These are phyloP conservation scores for Aspergillus avenaceus DNA, from an alignment of 495 filamentous ascomycete species.

Conservation along the genomic window DNA sequence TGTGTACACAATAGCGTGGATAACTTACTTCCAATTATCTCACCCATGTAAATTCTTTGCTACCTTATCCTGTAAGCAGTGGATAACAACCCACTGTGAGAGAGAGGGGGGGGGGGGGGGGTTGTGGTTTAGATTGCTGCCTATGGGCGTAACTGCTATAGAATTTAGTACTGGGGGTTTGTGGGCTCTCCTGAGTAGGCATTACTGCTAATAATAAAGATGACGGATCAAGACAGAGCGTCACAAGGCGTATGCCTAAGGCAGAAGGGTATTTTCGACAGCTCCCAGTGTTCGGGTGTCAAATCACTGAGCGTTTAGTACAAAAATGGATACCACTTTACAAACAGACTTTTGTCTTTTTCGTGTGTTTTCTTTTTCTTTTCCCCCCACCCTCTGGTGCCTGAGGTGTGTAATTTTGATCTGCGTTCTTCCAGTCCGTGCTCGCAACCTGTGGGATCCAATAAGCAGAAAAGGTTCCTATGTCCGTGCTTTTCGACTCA, in stretches of 20 bases:
- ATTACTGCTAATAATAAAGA: not conserved
- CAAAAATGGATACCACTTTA: not conserved
- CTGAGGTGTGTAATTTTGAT: not conserved
- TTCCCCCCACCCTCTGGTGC: not conserved
- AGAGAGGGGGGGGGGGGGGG: no score
- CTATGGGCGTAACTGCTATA: not conserved
- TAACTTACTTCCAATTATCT: not conserved
- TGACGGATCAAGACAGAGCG: not conserved
- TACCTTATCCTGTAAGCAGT: no score
- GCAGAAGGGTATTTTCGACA: not conserved
- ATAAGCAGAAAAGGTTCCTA: no score
- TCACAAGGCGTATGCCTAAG: not conserved
- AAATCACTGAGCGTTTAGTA: no score
- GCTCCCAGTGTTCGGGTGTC: not conserved
- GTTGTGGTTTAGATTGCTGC: not conserved
- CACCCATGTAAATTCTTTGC: no score
- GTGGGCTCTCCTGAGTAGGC: not conserved
- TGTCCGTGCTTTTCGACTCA: not conserved
- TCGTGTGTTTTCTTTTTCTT: no score
- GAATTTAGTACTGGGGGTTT: not conserved
- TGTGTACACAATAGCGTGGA: not conserved
- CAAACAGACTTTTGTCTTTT: no score
- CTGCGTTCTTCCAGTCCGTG: no score
- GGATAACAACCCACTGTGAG: no score
- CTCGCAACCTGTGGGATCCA: no score